Evolutionary conservation across 257 asterid genomes (phyloP).

Genomic region (Ophiorrhiza pumila): DNA sequence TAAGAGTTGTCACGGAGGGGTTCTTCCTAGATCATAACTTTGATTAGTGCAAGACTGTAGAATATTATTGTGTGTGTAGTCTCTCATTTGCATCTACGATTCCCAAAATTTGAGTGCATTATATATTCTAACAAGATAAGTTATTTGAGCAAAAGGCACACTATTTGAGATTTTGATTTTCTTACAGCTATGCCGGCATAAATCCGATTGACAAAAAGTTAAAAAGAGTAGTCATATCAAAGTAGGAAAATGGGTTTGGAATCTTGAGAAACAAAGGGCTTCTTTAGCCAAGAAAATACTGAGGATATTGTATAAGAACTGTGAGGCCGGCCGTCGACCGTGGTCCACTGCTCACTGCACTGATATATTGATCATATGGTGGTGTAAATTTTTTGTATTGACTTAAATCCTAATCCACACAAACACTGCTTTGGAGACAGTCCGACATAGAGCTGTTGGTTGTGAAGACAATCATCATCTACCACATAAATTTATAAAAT

Average conservation of each 20-base stretch:
- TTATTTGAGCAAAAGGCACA: background rate
- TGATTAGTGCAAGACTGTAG: too few relatives aligned
- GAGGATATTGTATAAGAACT: constrained; percentile 4
- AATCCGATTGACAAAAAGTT: background rate
- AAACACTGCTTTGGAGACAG: constrained; percentile 24
- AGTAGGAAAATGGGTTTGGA: background rate
- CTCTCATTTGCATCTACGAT: too few relatives aligned
- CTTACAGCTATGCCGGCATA: background rate
- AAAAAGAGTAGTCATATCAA: background rate
- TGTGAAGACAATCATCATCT: constrained; percentile 26
- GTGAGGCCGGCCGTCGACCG: constrained; percentile 15
- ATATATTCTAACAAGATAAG: too few relatives aligned
- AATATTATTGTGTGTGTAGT: too few relatives aligned
- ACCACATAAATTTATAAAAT: constrained; percentile 21
- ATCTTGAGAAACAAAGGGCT: background rate
- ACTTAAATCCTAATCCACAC: constrained; percentile 42
- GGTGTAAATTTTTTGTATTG: constrained; percentile 1
- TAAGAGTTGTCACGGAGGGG: background rate
- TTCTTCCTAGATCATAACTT: too few relatives aligned
- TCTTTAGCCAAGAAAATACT: constrained; percentile 8
- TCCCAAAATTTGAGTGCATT: too few relatives aligned
- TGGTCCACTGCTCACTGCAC: constrained; percentile 39
- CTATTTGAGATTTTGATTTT: background rate
- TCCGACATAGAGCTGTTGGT: constrained; percentile 33
- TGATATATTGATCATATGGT: constrained; percentile 7